Evolutionary conservation across 116 monocot genomes (phyloP), one percentile per base, ranked within the genome.

Genomic region (Papilionanthe hybrid): DNA sequence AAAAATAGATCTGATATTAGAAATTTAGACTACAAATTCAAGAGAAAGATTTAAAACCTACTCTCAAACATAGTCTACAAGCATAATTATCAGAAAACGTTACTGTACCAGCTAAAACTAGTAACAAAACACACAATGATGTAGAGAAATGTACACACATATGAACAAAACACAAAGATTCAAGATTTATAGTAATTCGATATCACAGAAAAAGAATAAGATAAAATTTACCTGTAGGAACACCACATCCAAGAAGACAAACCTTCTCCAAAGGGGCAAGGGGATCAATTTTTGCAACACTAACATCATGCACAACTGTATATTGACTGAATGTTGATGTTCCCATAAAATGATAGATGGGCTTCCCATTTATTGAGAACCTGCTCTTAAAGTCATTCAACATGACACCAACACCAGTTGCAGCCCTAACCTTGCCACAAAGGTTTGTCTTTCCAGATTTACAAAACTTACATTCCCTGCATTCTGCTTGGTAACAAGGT

Each of bases 271-370:
- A 88, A 71, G 98, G 98, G 20, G 98, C 98, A 45, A 81, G 81
- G 42, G 94, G 92, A 84, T 90, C 88, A 80, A 98, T 92, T 89
- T 98, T 98, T 15, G 98, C 98, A 84, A 98, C 98, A 84, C 98
- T 98, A 55, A 98, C 98, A 89, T 98, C 93, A 86, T 98, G 98
- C 28, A 98, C 92, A 80, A 98, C 94, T 22, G 98, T 98, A 55
- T 98, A 98, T 75, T 98, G 98, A 72, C 94, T 98, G 77, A 98
- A 98, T 22, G 98, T 98, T 19, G 98, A 98, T 87, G 98, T 98
- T 50, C 98, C 98, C 97, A 97, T 92, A 80, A 93, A 98, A 87
- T 94, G 98, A 60, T 92, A 98, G 65, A 98, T 91, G 9, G 88
- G 88, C 37, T 88, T 94, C 43, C 98, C 98, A 85, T 94, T 90